These are phyloP conservation scores for Xylaria sp. DNA, from an alignment of 2,329 filamentous ascomycete genomes.

Conservation along the genomic window DNA sequence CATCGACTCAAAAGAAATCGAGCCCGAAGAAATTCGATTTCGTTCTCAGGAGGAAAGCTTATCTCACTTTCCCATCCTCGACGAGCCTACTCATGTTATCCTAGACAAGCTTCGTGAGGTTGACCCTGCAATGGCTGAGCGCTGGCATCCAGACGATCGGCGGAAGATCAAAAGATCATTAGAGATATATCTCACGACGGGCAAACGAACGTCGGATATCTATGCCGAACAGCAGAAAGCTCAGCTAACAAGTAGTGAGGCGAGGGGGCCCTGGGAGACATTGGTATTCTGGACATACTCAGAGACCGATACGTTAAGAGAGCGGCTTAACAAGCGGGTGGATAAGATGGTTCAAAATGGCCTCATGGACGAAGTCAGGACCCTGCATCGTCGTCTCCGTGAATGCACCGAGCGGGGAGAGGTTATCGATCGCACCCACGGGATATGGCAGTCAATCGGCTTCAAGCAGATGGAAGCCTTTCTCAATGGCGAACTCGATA, in stretches of 20 bases:
- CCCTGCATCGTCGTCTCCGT: conserved; percentile 57
- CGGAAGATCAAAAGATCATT: conserved; percentile 91
- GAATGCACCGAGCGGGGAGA: conserved; percentile 57
- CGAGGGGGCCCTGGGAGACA: conserved; percentile 60
- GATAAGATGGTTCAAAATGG: conserved; percentile 80
- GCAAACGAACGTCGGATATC: conserved; percentile 82
- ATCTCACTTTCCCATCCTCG: conserved; percentile 74
- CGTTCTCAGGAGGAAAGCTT: conserved; percentile 51
- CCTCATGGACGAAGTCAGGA: conserved; percentile 61
- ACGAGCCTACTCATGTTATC: conserved; percentile 76
- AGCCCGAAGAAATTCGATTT: conserved; percentile 53
- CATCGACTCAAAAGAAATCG: conserved; percentile 53
- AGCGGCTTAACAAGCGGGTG: conserved; percentile 79
- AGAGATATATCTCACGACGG: conserved; percentile 88
- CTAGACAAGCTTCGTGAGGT: conserved; percentile 78
- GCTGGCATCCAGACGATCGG: conserved; percentile 94
- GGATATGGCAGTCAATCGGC: conserved; percentile 97
- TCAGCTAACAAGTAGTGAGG: conserved; percentile 44
- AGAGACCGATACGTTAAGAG: conserved; percentile 72
- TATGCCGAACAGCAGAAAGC: conserved; percentile 79
- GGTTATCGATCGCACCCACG: conserved; percentile 76
- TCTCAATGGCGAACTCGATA: conserved; percentile 59
- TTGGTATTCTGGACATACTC: conserved; percentile 91
- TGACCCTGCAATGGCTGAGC: conserved; percentile 87
- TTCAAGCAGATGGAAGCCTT: conserved; percentile 91